A percentile compares a stretch with the other conserved stretches of the same genome.
Evolutionary conservation across 2,329 filamentous ascomycete genomes (phyloP).

Genomic region (Trichoderma koningii): DNA sequence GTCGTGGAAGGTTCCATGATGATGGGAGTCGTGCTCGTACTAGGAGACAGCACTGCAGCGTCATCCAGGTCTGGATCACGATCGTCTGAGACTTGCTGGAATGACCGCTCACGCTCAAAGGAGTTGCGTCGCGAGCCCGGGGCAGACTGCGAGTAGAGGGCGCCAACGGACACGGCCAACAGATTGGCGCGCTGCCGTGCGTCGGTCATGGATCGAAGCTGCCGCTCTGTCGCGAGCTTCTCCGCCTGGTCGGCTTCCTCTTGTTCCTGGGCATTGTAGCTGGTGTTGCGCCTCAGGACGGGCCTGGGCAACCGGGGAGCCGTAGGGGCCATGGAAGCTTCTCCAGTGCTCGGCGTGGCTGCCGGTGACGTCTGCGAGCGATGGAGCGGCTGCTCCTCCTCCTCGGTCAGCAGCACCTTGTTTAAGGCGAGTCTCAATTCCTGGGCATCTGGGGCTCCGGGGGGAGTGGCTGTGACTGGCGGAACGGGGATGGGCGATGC

Average conservation of each 20-base stretch:
- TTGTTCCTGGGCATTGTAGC: constrained; percentile 46
- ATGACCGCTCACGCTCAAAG: constrained; percentile 37
- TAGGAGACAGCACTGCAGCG: constrained; percentile 27
- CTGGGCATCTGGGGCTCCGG: constrained; percentile 43
- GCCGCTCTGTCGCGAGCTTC: constrained; percentile 41
- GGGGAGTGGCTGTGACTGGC: constrained; percentile 30
- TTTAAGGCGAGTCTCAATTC: constrained; percentile 45
- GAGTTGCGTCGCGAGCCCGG: constrained; percentile 43
- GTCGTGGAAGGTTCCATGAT: not conserved
- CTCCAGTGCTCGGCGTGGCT: constrained; percentile 2
- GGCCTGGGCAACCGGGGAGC: constrained; percentile 38
- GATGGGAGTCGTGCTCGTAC: constrained; percentile 17
- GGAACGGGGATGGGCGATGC: constrained; percentile 36
- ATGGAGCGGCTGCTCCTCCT: constrained; percentile 37
- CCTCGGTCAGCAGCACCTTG: constrained; percentile 42
- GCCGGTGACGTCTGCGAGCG: constrained; percentile 9
- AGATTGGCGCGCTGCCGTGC: constrained; percentile 45
- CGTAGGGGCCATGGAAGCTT: constrained; percentile 8
- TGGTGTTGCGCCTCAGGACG: constrained; percentile 47
- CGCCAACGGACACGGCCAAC: constrained; percentile 45
- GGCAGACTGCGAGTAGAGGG: constrained; percentile 38
- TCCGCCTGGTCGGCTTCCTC: constrained; percentile 46
- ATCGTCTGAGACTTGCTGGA: constrained; percentile 41
- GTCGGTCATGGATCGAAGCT: constrained; percentile 45
- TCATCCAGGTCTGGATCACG: constrained; percentile 28